phyloP scores from a whole-genome alignment of 139 green algal species.

The Auxenochlorella protothecoides region DNA sequence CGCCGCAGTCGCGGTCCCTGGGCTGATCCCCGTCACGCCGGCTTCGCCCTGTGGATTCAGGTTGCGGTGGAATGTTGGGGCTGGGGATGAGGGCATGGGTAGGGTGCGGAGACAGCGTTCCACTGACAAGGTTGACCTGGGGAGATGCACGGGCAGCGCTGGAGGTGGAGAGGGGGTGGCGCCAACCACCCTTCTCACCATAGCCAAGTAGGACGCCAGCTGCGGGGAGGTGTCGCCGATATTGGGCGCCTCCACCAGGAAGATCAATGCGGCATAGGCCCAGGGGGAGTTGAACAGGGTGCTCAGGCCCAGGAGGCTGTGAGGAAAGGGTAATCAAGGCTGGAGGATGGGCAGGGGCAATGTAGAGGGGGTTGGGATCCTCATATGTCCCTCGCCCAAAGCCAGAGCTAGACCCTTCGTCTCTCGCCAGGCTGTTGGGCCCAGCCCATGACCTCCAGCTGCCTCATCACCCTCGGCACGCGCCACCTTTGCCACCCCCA shows the following conservation, averaged over 20 bases:
- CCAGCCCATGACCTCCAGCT: not conserved
- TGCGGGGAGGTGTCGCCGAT: slow-evolving; percentile 18
- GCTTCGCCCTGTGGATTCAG: not conserved
- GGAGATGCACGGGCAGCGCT: too few relatives aligned
- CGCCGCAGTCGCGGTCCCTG: not conserved
- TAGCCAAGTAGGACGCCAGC: slow-evolving; percentile 9
- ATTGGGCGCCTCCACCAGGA: slow-evolving; percentile 11
- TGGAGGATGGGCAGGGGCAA: not conserved
- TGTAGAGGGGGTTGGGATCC: not conserved
- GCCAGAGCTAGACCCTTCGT: not conserved
- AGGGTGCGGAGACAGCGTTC: too few relatives aligned
- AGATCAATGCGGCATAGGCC: slow-evolving; percentile 17
- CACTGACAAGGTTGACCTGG: too few relatives aligned
- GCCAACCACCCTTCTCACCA: not conserved
- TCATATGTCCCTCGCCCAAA: too few relatives aligned
- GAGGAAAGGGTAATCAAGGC: not conserved
- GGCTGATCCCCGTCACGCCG: not conserved
- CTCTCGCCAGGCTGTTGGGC: not conserved
- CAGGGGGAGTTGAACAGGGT: slow-evolving; percentile 1
- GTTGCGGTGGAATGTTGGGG: too few relatives aligned
- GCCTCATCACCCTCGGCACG: too few relatives aligned
- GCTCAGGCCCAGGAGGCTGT: not conserved
- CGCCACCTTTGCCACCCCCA: not conserved
- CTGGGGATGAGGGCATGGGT: too few relatives aligned
- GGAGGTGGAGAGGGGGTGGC: not conserved